These are phyloP conservation scores for Primulina tabacum DNA, from an alignment of 257 asterid species.

Conservation along the genomic window DNA sequence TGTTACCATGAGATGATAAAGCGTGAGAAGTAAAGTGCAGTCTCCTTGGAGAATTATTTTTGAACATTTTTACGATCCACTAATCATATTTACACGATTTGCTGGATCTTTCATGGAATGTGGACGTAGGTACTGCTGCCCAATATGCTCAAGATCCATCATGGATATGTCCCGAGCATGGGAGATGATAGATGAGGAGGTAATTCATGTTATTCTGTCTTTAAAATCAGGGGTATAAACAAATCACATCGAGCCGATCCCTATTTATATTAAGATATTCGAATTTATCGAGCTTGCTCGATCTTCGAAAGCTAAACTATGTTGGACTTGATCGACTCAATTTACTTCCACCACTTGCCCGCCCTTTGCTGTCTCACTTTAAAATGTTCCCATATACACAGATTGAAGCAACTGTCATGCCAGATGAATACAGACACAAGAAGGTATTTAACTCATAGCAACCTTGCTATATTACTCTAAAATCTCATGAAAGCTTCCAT, in stretches of 20 bases:
- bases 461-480: not conserved
- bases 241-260: not conserved
- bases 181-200: conserved; percentile 86
- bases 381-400: conserved; percentile 34
- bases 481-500: conserved; percentile 1
- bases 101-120: conserved; percentile 1
- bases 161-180: conserved; percentile 76
- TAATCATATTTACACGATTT: not conserved
- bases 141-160: conserved; percentile 82
- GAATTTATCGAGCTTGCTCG: no score
- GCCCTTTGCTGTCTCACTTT: not conserved
- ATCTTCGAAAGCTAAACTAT: no score
- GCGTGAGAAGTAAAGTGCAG: conserved; percentile 67
- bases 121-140: conserved; percentile 73
- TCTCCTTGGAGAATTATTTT: conserved; percentile 3
- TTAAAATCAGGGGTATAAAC: not conserved
- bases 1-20: conserved; percentile 82
- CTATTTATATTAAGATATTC: not conserved
- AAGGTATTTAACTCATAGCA: conserved; percentile 51
- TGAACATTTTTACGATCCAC: not conserved
- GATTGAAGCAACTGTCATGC: conserved; percentile 86
- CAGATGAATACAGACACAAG: conserved; percentile 75
- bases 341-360: not conserved
- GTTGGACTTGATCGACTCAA: no score
- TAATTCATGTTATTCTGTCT: conserved; percentile 8